A percentile compares a stretch with the other conserved stretches of the same genome.
Conservation (phyloP, 129 eudicot genomes). For the Deinandra increscens region DNA sequence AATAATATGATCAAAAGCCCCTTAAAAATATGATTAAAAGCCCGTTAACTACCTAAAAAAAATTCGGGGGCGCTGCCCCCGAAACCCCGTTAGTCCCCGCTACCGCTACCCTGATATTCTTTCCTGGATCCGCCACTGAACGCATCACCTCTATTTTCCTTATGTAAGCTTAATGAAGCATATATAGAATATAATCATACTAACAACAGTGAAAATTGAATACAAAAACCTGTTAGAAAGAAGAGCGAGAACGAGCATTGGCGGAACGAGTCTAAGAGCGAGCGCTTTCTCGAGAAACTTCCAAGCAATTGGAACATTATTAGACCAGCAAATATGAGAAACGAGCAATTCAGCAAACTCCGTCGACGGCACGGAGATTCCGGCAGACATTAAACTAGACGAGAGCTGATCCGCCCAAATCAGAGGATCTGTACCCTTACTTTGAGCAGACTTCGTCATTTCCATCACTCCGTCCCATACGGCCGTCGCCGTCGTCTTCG, state of each 20-base stretch:
- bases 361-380: conserved; percentile 62
- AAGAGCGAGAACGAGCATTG: conserved; percentile 77
- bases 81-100: too few species aligned
- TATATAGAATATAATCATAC: neutral
- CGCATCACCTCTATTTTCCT: conserved; percentile 3
- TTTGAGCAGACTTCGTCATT: conserved; percentile 68
- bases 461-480: conserved; percentile 57
- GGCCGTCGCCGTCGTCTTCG: neutral
- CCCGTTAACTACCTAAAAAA: too few species aligned
- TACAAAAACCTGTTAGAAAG: conserved; percentile 63
- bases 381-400: conserved; percentile 54
- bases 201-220: neutral
- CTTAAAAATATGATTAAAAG: too few species aligned
- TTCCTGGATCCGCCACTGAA: too few species aligned
- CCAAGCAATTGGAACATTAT: conserved; percentile 78
- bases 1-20: too few species aligned
- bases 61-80: too few species aligned
- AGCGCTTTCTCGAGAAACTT: conserved; percentile 82
- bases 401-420: conserved; percentile 67
- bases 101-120: too few species aligned
- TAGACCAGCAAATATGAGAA: conserved; percentile 71
- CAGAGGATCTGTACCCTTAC: conserved; percentile 55
- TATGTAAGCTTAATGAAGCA: neutral
- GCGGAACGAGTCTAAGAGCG: conserved; percentile 58
- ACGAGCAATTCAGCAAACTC: conserved; percentile 68